phyloP scores from a whole-genome alignment of 2,329 filamentous ascomycete genomes.

The Aspergillus sp. region DNA sequence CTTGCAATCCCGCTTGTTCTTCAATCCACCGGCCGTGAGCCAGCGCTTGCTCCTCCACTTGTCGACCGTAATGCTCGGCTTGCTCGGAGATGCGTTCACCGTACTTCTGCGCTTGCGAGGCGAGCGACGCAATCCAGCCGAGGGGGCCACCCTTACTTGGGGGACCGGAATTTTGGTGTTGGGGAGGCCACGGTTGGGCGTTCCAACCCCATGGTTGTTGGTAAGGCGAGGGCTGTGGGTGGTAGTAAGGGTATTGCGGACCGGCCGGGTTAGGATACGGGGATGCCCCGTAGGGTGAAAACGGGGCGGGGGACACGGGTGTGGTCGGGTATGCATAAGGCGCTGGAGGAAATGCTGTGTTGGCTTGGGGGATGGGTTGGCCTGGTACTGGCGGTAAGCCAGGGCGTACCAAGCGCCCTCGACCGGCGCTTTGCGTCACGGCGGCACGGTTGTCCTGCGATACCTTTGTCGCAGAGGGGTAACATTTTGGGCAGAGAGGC shows the following conservation, averaged over 20 bases:
- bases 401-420: conserved; percentile 5
- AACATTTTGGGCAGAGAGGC: conserved; percentile 39
- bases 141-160: conserved; percentile 24
- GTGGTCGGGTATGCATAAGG: conserved; percentile 15
- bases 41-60: conserved; percentile 39
- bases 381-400: conserved; percentile 4
- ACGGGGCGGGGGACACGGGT: conserved; percentile 13
- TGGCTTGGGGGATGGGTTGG: conserved; percentile 10
- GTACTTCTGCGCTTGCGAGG: conserved; percentile 38
- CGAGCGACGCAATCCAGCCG: conserved; percentile 34
- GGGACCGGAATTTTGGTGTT: conserved; percentile 17
- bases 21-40: conserved; percentile 38
- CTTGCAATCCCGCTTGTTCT: conserved; percentile 31
- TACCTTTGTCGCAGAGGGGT: conserved; percentile 36
- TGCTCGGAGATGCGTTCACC: conserved; percentile 37
- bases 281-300: conserved; percentile 19
- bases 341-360: conserved; percentile 5
- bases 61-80: conserved; percentile 31
- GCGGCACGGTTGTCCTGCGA: conserved; percentile 18
- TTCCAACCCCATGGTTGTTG: conserved; percentile 28
- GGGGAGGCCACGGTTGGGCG: conserved; percentile 21
- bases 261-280: conserved; percentile 17
- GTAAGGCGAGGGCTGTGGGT: conserved; percentile 19
- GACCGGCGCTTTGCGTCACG: conserved; percentile 10
- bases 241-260: conserved; percentile 21